Conservation (phyloP, 2,329 filamentous ascomycete species). For the Colletotrichum sp. region DNA sequence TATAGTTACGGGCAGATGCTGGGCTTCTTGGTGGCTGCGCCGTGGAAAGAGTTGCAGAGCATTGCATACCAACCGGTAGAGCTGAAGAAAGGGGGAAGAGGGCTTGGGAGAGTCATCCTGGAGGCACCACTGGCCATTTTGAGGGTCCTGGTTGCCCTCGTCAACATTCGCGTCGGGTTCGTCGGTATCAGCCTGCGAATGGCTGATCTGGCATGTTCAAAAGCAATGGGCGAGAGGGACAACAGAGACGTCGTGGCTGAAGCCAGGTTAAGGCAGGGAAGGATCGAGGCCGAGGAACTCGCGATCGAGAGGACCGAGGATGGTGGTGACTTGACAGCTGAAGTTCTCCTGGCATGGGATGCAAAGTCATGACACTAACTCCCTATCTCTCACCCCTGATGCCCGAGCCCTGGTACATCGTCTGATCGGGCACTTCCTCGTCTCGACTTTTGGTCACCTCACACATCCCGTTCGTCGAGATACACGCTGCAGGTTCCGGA, state of each 20-base stretch:
- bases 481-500: not conserved
- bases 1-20: constrained; percentile 11
- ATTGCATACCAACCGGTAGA: not conserved
- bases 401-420: not conserved
- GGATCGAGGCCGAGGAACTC: not conserved
- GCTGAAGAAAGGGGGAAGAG: not conserved
- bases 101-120: not conserved
- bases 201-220: not conserved
- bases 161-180: not conserved
- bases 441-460: not conserved
- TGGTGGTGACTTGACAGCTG: not conserved
- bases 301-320: not conserved
- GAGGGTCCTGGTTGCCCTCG: not conserved
- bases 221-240: constrained; percentile 7
- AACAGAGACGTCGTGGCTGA: constrained; percentile 2
- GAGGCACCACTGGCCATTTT: not conserved
- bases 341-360: constrained; percentile 6
- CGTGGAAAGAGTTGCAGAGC: not conserved
- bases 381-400: not conserved
- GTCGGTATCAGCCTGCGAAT: not conserved
- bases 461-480: not conserved
- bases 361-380: not conserved
- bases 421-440: not conserved
- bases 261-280: constrained; percentile 3
- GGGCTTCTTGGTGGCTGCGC: not conserved